These are phyloP conservation scores for Musa troglodytarum DNA, from an alignment of 176 grass and related monocot species.

Conservation along the genomic window DNA sequence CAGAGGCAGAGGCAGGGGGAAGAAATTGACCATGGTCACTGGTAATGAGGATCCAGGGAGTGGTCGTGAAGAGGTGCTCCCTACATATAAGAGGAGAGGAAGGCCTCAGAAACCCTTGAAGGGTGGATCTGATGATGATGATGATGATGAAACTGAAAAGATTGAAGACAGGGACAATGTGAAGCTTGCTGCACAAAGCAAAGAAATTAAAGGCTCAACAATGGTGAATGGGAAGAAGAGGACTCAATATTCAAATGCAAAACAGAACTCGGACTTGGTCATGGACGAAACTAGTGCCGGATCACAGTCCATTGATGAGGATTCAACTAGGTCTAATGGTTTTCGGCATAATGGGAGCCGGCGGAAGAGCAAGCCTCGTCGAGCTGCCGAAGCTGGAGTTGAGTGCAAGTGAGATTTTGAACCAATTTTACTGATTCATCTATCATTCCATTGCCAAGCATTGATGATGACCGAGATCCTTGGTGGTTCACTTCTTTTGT, in stretches of 20 bases:
- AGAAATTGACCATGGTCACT: slow-evolving; percentile 31
- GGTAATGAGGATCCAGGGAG: slow-evolving; percentile 45
- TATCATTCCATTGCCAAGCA: too few species aligned
- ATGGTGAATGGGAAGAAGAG: slow-evolving; percentile 39
- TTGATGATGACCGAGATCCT: not conserved
- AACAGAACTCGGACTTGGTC: slow-evolving; percentile 13
- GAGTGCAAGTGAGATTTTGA: slow-evolving; percentile 32
- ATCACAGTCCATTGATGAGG: slow-evolving; percentile 7
- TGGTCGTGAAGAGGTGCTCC: slow-evolving; percentile 51
- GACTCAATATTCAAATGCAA: slow-evolving; percentile 12
- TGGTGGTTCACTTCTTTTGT: not conserved
- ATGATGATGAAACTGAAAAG: slow-evolving; percentile 20
- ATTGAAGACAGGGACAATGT: slow-evolving; percentile 26
- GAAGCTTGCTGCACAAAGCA: slow-evolving; percentile 7
- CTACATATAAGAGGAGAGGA: slow-evolving; percentile 54
- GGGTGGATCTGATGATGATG: slow-evolving; percentile 39
- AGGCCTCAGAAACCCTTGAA: slow-evolving; percentile 50
- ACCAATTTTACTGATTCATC: too few species aligned
- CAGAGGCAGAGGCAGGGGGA: slow-evolving; percentile 39
- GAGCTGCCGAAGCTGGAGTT: slow-evolving; percentile 82
- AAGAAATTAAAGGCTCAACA: slow-evolving; percentile 21
- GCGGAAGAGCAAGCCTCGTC: slow-evolving; percentile 73
- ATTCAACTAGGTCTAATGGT: slow-evolving; percentile 27
- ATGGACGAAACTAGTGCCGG: slow-evolving; percentile 24
- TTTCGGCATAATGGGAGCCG: slow-evolving; percentile 73